phyloP scores from a whole-genome alignment of 192 early-diverging fungal species.

The Coemansia sp. region DNA sequence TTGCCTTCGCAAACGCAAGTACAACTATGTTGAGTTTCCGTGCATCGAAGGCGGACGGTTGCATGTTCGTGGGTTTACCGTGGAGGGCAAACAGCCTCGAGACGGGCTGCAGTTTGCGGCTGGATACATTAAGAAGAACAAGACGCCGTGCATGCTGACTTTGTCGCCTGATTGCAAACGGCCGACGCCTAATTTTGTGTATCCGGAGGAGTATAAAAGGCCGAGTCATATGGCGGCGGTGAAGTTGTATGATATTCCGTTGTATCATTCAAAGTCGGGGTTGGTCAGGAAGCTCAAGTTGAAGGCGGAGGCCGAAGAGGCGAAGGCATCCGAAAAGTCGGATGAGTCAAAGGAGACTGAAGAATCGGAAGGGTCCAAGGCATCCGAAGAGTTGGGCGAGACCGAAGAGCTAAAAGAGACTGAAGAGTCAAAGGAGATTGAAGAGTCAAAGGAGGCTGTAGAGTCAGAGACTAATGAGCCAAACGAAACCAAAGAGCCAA shows the following conservation, averaged over 20 bases:
- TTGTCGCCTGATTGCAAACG: slow-evolving; percentile 1
- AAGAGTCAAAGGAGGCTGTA: no score
- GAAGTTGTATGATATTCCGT: background rate
- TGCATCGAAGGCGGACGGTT: slow-evolving; percentile 42
- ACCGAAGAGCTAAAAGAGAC: no score
- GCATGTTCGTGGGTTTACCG: slow-evolving; percentile 25
- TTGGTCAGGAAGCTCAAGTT: no score
- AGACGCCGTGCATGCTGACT: slow-evolving; percentile 16
- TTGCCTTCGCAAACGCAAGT: slow-evolving; percentile 14
- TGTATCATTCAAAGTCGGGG: background rate
- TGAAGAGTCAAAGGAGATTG: no score
- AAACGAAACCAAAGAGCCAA: no score
- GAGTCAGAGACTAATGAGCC: no score
- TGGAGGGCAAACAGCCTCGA: slow-evolving; percentile 21
- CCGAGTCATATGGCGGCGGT: background rate
- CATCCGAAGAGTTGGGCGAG: no score
- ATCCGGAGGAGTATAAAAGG: slow-evolving; percentile 19
- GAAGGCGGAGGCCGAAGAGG: no score
- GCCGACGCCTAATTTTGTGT: slow-evolving; percentile 26
- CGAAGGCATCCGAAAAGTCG: no score
- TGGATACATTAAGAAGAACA: slow-evolving; percentile 30
- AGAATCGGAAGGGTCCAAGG: no score
- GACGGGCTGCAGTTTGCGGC: slow-evolving; percentile 35
- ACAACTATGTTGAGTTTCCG: slow-evolving; percentile 28
- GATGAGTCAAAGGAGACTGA: no score